Evolutionary conservation across 2,329 filamentous ascomycete species (phyloP).

Genomic region (Epichloe baconii): DNA sequence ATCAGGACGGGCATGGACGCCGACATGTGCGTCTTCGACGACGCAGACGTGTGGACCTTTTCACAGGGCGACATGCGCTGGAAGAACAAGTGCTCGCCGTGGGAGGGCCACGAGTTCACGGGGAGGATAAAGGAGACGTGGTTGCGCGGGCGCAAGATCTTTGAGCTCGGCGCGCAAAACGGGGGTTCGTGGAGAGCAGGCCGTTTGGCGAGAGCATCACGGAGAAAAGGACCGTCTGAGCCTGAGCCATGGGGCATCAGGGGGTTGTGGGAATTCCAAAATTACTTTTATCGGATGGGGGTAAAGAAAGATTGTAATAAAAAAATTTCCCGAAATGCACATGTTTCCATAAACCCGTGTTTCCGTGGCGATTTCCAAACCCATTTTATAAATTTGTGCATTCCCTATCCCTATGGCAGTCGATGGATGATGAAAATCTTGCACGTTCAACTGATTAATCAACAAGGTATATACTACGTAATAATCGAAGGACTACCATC

Average conservation of each 20-base stretch:
- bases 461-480: not conserved
- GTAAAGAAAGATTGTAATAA: no score
- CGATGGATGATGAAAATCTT: no score
- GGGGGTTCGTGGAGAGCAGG: constrained; percentile 35
- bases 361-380: no score
- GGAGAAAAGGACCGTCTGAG: constrained; percentile 35
- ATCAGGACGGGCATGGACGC: constrained; percentile 69
- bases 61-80: constrained; percentile 74
- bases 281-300: no score
- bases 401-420: no score
- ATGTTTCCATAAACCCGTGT: no score
- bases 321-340: no score
- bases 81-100: constrained; percentile 84
- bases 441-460: not conserved
- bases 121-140: constrained; percentile 79
- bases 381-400: no score
- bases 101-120: constrained; percentile 65
- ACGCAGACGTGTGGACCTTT: constrained; percentile 64
- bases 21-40: constrained; percentile 85
- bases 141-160: constrained; percentile 66
- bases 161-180: constrained; percentile 44
- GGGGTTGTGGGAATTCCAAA: no score
- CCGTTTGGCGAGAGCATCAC: constrained; percentile 44
- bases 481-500: not conserved
- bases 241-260: no score